A percentile compares a stretch with the other conserved stretches of the same genome.
phyloP scores from a whole-genome alignment of 164 flowering plant genomes.

The Echeveria elegans region DNA sequence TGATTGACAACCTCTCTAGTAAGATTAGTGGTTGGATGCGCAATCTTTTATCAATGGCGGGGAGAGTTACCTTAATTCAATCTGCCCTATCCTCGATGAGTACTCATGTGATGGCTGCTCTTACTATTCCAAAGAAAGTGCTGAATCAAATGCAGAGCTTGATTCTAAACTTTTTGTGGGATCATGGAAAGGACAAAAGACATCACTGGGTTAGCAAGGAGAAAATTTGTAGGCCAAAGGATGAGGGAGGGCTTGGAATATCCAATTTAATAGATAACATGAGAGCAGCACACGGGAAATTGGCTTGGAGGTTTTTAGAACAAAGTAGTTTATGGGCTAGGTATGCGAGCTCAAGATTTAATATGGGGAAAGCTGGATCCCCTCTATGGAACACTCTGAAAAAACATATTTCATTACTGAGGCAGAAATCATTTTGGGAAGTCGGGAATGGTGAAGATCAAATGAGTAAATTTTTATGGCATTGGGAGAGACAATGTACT shows the following conservation, averaged over 20 bases:
- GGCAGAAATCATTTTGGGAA: not conserved
- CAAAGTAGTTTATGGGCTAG: not conserved
- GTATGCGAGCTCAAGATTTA: not conserved
- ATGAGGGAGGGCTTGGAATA: not conserved
- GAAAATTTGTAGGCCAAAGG: not conserved
- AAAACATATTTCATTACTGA: not conserved
- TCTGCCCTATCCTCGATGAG: not conserved
- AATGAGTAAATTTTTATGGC: too few species aligned
- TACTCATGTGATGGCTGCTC: not conserved
- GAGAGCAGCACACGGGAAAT: not conserved
- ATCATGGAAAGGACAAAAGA: not conserved
- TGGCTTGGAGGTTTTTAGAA: not conserved
- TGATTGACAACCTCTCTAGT: not conserved
- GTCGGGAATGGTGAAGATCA: not conserved
- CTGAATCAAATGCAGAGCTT: not conserved
- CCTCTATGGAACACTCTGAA: not conserved
- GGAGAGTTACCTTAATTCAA: not conserved
- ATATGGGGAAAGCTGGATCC: not conserved
- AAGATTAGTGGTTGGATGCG: not conserved
- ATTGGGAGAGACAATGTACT: too few species aligned
- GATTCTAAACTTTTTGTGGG: not conserved
- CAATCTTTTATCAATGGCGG: not conserved
- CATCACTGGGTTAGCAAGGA: not conserved
- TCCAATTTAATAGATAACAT: too few species aligned
- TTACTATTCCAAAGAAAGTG: not conserved